Evolutionary conservation across 1,284 basidiomycete species (phyloP).

Genomic region (Moesziomyces parantarcticus): DNA sequence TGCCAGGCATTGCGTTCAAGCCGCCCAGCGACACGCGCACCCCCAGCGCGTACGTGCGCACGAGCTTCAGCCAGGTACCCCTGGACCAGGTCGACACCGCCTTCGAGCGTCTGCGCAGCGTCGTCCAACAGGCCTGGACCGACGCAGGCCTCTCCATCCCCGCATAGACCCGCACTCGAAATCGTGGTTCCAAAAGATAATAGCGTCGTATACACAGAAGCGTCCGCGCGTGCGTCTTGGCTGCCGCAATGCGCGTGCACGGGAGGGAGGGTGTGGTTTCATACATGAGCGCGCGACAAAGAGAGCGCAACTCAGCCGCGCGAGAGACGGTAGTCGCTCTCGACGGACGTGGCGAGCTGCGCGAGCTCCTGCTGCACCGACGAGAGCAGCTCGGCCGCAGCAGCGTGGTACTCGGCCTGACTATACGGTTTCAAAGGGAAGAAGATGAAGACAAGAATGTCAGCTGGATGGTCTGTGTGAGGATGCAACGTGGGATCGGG

Average conservation of each 20-base stretch:
- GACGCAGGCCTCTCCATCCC: conserved; percentile 47
- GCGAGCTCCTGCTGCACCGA: conserved; percentile 87
- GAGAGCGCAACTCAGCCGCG: conserved; percentile 28
- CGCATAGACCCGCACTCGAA: neutral
- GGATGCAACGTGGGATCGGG: neutral
- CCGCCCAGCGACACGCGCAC: conserved; percentile 10
- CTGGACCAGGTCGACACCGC: conserved; percentile 57
- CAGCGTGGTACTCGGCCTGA: conserved; percentile 83
- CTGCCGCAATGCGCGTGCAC: too few species aligned
- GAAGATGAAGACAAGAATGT: neutral
- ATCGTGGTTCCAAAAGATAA: too few species aligned
- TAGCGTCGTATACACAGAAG: too few species aligned
- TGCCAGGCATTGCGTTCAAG: conserved; percentile 75
- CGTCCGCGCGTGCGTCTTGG: too few species aligned
- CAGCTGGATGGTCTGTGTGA: neutral
- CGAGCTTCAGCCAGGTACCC: conserved; percentile 59
- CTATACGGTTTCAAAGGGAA: conserved; percentile 2
- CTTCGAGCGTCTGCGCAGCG: conserved; percentile 49
- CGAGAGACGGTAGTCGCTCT: conserved; percentile 82
- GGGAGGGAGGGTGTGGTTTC: too few species aligned
- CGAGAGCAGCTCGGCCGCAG: conserved; percentile 76
- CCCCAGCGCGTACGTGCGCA: conserved; percentile 56
- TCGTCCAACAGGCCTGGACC: conserved; percentile 58
- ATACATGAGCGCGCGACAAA: neutral
- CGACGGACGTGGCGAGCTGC: conserved; percentile 85